Conservation (phyloP, 345 rosid species). For the Eucalyptus guilfoylei region DNA sequence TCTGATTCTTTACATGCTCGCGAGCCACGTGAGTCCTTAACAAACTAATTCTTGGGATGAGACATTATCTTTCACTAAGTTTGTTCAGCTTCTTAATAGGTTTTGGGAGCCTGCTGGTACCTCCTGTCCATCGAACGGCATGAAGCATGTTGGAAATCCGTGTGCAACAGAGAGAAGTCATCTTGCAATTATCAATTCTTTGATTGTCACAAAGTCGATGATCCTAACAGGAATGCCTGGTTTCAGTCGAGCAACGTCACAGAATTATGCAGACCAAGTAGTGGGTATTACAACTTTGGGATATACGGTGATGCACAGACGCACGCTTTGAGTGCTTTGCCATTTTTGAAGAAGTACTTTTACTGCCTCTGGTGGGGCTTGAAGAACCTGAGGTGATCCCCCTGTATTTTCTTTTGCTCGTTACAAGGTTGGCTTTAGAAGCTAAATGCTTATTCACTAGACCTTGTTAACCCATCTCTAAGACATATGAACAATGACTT, state of each 20-base stretch:
- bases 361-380: constrained; percentile 48
- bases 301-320: constrained; percentile 10
- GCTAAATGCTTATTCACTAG: background rate
- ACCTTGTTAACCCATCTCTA: background rate
- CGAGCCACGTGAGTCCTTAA: constrained; percentile 22
- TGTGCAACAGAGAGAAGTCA: constrained; percentile 3
- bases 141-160: constrained; percentile 21
- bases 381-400: constrained; percentile 22
- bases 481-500: background rate
- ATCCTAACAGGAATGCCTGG: constrained; percentile 2
- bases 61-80: background rate
- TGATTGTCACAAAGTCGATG: constrained; percentile 6
- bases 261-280: constrained; percentile 12
- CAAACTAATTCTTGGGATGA: background rate
- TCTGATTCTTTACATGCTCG: constrained; percentile 25
- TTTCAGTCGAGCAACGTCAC: constrained; percentile 8
- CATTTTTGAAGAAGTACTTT: constrained; percentile 19
- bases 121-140: constrained; percentile 21
- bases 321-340: constrained; percentile 1
- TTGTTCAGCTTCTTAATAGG: background rate
- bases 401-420: background rate
- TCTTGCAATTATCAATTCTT: constrained; percentile 10
- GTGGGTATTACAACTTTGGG: constrained; percentile 13
- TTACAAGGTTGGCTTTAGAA: background rate
- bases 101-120: constrained; percentile 34